Base-by-base conservation (phyloP, 2,329 filamentous ascomycete genomes). In the Capronia epimyces region DNA sequence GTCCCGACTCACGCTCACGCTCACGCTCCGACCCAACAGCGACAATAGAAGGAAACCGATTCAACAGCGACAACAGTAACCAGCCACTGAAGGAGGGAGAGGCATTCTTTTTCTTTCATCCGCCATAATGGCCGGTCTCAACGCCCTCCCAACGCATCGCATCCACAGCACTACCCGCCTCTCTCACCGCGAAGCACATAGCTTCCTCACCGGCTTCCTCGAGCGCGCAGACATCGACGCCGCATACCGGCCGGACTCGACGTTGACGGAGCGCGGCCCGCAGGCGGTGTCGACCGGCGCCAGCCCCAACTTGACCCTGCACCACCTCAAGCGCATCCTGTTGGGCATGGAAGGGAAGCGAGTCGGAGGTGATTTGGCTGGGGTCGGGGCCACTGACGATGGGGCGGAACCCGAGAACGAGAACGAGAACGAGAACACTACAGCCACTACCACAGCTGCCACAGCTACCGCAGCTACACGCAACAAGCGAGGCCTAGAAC, bases 211-310 rank as follows among this genome's bases (percentile, higher is more conserved):
- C 29, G 9, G 16, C 4, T 63, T 62, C 51, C 55, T 63, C 18
- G 42, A 50, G 8, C 52, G 36, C n/a, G 52, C 60, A 27, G 54
- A 59, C 24, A 55, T 50, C 18, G 51, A 60, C 50, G 53, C 60
- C 15, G 56, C 63, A 9, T 63, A 66, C 48, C 82, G 84, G 21
- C 82, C 81, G 8, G 65, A 74, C 0, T 63, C 71, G 1, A 66
- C 69, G 4, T 75, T 94, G 1, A 54, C 58, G 15, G 56, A 59
- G 27, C 56, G 50, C 24, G 60, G 60, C 1, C 56, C 57, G 10
- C 50, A 60, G 40, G 53, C 59, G 1, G 37, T 50, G 21, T 49
- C 47, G 9, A 50, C 49, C 1, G 56, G 50, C 27, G 39, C 41
- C 12, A 51, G 39, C 20, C 51, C 53, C 18, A 61, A 61, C 29